These are phyloP conservation scores for Trichophyton verrucosum DNA, from an alignment of 2,329 filamentous ascomycete genomes.

Conservation along the genomic window DNA sequence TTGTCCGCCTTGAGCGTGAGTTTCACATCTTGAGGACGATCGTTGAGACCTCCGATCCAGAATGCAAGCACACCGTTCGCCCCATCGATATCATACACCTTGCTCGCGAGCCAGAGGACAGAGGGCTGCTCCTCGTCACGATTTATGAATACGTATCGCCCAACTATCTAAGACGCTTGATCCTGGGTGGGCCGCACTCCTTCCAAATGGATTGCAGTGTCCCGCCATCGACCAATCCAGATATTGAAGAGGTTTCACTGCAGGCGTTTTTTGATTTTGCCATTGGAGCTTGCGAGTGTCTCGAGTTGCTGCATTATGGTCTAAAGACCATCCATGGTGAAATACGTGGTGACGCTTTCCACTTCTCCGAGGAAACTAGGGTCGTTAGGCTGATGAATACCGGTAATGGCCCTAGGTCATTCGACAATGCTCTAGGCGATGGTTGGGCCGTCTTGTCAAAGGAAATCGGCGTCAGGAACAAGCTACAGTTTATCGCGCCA, in stretches of 20 bases:
- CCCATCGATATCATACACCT: slow-evolving; percentile 70
- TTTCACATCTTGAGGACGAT: slow-evolving; percentile 71
- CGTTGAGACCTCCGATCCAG: slow-evolving; percentile 56
- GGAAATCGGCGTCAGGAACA: slow-evolving; percentile 75
- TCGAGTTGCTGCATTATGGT: slow-evolving; percentile 84
- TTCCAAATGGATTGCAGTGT: slow-evolving; percentile 45
- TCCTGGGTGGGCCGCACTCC: slow-evolving; percentile 67
- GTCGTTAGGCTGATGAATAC: slow-evolving; percentile 71
- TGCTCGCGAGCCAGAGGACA: slow-evolving; percentile 54
- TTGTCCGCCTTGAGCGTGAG: slow-evolving; percentile 71
- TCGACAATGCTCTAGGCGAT: slow-evolving; percentile 79
- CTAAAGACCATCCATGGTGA: slow-evolving; percentile 82
- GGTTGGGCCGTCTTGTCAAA: slow-evolving; percentile 77
- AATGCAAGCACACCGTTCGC: slow-evolving; percentile 62
- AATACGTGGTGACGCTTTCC: slow-evolving; percentile 79
- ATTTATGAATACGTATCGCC: slow-evolving; percentile 68
- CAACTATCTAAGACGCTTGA: slow-evolving; percentile 57
- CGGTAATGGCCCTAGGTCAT: slow-evolving; percentile 73
- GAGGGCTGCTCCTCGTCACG: slow-evolving; percentile 59
- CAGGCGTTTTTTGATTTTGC: slow-evolving; percentile 79
- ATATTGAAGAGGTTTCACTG: slow-evolving; percentile 47
- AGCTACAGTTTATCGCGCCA: slow-evolving; percentile 81
- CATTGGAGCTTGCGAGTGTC: slow-evolving; percentile 70
- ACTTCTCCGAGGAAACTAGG: slow-evolving; percentile 61
- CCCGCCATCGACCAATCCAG: neutral